Evolutionary conservation across 345 rosid genomes (phyloP), one percentile per base, ranked within the genome.

Genomic region (Gossypium raimondii): DNA sequence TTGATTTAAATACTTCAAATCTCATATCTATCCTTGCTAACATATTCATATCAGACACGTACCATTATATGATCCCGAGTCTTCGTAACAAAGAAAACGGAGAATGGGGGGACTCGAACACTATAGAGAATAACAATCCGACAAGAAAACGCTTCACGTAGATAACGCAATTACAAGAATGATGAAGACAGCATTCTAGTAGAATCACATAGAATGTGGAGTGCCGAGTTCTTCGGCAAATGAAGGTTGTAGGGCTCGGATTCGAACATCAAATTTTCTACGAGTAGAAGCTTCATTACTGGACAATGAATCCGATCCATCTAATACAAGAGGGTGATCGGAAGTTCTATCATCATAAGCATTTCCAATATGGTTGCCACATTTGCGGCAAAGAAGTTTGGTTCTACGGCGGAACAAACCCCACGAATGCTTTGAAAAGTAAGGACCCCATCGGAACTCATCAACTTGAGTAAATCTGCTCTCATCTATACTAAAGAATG

Each of bases 341-440:
- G 90, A 74, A 70, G 89, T 59, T 72, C 81, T 90, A 45, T 84
- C 83, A 4, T 82, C 76, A 82, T 84, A 83, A 16, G 96, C 96
- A 78, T 78, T 78, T 78, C 99, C 99, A 14, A 93, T 87, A 50
- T 83, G 80, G 65, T 90, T 90, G 50, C 88, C 91, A 79, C 99
- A 95, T 81, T 91, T 91, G 27, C 96, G 89, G 80, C 99, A 95
- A 18, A 93, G 92, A 68, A 95, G 97, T 86, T 88, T 93, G 58
- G 93, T 95, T 84, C 86, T 90, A 45, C 78, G 85, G 66, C 86
- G 88, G 84, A 93, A 89, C 22, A 89, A 78, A 45, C 91, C 86
- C 91, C 89, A 87, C 0, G 91, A 83, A 58, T 74, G 71, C 82
- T 79, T 90, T 0, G 89, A 91, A 57, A 94, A 86, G 81, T 78